Percentiles rank a stretch among this genome's conserved stretches.
Conservation (phyloP, 352 stramenopile genomes). For the Pythium phragmiticola region DNA sequence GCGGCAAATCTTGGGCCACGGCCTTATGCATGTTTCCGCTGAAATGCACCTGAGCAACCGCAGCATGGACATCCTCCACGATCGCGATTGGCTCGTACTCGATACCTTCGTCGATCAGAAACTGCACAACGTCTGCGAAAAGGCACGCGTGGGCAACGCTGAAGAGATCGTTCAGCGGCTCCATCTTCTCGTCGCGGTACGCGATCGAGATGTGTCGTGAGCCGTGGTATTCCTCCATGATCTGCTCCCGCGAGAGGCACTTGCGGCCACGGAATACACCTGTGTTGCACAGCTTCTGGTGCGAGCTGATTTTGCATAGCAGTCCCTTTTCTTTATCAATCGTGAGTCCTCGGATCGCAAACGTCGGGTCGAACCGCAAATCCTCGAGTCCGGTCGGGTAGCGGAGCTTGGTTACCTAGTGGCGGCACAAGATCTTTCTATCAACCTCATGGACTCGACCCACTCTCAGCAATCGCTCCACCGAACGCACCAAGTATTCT, state of each 20-base stretch:
- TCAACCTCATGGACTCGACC: neutral
- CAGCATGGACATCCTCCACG: conserved; percentile 88
- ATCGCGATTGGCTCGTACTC: conserved; percentile 87
- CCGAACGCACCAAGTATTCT: conserved; percentile 66
- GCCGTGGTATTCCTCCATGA: conserved; percentile 88
- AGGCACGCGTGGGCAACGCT: conserved; percentile 92
- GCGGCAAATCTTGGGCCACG: conserved; percentile 77
- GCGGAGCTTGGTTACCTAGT: conserved; percentile 60
- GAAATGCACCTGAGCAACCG: conserved; percentile 89
- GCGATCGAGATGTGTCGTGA: conserved; percentile 83
- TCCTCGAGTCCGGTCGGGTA: conserved; percentile 86
- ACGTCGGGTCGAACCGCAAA: conserved; percentile 84
- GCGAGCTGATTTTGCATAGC: conserved; percentile 94
- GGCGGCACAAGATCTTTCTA: neutral
- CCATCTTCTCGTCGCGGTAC: conserved; percentile 85
- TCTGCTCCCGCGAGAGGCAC: conserved; percentile 72
- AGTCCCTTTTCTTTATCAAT: conserved; percentile 93
- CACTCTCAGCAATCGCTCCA: neutral
- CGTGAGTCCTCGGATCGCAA: conserved; percentile 91
- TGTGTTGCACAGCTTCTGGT: conserved; percentile 87
- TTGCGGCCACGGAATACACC: conserved; percentile 85
- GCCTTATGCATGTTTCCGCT: conserved; percentile 91
- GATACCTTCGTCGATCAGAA: conserved; percentile 89
- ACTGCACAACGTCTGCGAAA: conserved; percentile 93
- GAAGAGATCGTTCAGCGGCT: conserved; percentile 94